A percentile compares a stretch with the other conserved stretches of the same genome.
These are phyloP conservation scores for Suillus weaverae DNA, from an alignment of 768 basidiomycete species.

Conservation along the genomic window DNA sequence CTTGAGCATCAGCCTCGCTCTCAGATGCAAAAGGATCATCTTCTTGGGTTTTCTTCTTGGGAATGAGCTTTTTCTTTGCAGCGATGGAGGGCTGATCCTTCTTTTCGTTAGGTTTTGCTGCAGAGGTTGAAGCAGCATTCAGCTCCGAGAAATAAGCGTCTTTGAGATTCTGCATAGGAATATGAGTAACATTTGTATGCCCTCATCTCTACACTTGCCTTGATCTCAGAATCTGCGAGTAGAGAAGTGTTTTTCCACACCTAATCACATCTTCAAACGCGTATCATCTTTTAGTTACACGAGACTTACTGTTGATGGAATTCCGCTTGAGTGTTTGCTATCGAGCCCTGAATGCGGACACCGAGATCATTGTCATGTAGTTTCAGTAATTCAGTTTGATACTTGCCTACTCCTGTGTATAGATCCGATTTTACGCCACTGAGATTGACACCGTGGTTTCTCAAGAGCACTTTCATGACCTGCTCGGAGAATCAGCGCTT, in stretches of 20 bases:
- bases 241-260: constrained; percentile 67
- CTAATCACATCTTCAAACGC: constrained; percentile 34
- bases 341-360: constrained; percentile 53
- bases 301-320: constrained; percentile 61
- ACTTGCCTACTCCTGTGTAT: constrained; percentile 60
- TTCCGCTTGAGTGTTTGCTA: constrained; percentile 74
- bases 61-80: constrained; percentile 42
- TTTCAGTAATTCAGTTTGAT: background rate
- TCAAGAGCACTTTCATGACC: constrained; percentile 70
- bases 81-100: constrained; percentile 19
- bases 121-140: constrained; percentile 24
- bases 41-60: constrained; percentile 43
- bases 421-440: constrained; percentile 72
- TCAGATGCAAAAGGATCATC: constrained; percentile 66
- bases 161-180: constrained; percentile 51
- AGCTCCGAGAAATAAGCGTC: constrained; percentile 59
- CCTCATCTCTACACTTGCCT: constrained; percentile 40
- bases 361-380: background rate
- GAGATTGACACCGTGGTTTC: constrained; percentile 63
- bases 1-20: constrained; percentile 27
- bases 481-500: constrained; percentile 11
- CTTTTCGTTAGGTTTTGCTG: constrained; percentile 22
- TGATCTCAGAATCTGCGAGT: constrained; percentile 59
- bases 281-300: constrained; percentile 2
- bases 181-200: background rate